Percentiles rank a stretch among this genome's conserved stretches.
These are phyloP conservation scores for Thalassiosira delicatula DNA, from an alignment of 352 stramenopile genomes.

Conservation along the genomic window DNA sequence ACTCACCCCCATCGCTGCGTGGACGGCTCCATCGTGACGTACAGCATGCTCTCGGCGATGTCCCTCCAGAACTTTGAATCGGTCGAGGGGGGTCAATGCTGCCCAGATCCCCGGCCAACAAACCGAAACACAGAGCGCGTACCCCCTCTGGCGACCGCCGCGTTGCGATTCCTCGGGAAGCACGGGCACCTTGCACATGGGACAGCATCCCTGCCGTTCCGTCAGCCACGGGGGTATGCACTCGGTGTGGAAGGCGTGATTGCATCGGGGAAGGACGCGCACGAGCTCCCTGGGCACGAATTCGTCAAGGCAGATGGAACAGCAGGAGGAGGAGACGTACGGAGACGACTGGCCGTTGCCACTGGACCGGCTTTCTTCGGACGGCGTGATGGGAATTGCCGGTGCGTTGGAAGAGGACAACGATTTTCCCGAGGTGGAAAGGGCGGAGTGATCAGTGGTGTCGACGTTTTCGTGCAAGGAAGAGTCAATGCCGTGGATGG, in stretches of 20 bases:
- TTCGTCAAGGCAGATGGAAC: conserved; percentile 80
- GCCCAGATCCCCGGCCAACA: no score
- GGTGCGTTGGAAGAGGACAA: not conserved
- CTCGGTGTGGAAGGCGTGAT: conserved; percentile 70
- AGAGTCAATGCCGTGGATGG: not conserved
- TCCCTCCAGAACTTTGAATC: no score
- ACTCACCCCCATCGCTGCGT: no score
- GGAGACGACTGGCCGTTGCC: not conserved
- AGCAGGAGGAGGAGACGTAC: conserved; percentile 54
- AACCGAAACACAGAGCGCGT: no score
- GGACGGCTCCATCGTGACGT: no score
- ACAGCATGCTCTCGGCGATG: no score
- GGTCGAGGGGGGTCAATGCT: no score
- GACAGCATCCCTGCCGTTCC: conserved; percentile 81
- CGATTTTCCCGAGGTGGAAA: not conserved
- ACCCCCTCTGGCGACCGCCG: no score
- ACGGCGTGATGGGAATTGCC: conserved; percentile 6
- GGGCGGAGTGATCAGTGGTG: not conserved
- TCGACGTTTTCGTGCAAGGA: not conserved
- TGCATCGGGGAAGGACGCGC: conserved; percentile 80
- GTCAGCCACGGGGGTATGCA: conserved; percentile 86
- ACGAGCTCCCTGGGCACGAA: conserved; percentile 79
- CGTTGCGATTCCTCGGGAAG: conserved; percentile 50
- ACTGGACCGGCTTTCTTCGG: not conserved
- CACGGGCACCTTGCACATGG: conserved; percentile 82